These are phyloP conservation scores for Penicillium roqueforti DNA, from an alignment of 495 filamentous ascomycete genomes.

Conservation along the genomic window DNA sequence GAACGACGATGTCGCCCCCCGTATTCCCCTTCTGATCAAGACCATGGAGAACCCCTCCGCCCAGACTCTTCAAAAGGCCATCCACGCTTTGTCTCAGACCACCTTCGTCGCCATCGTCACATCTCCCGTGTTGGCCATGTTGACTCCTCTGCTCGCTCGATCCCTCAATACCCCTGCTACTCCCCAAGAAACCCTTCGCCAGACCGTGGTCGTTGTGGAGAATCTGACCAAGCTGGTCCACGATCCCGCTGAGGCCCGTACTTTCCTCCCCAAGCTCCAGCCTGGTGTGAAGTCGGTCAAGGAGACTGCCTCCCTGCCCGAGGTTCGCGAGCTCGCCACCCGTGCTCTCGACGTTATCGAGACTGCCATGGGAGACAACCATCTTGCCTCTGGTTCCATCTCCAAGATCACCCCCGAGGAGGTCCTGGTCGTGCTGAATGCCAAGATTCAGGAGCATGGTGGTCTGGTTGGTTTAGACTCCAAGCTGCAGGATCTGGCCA, in stretches of 20 bases:
- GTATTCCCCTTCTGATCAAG: slow-evolving; percentile 89
- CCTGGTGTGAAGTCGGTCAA: slow-evolving; percentile 88
- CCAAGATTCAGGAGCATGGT: slow-evolving; percentile 65
- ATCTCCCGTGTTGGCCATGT: slow-evolving; percentile 94
- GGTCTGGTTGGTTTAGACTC: slow-evolving; percentile 53
- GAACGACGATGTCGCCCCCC: slow-evolving; percentile 93
- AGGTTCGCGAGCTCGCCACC: slow-evolving; percentile 86
- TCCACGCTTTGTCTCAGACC: slow-evolving; percentile 95
- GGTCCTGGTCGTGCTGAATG: slow-evolving; percentile 68
- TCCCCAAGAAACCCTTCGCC: slow-evolving; percentile 88
- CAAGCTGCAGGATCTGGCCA: slow-evolving; percentile 62
- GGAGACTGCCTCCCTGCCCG: slow-evolving; percentile 84
- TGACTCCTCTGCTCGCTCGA: slow-evolving; percentile 92
- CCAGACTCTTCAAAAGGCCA: slow-evolving; percentile 87
- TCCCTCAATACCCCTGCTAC: slow-evolving; percentile 87
- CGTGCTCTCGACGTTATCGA: slow-evolving; percentile 82
- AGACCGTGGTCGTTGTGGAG: slow-evolving; percentile 96
- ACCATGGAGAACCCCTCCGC: slow-evolving; percentile 92
- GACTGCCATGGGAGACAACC: slow-evolving; percentile 80
- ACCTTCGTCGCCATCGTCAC: slow-evolving; percentile 97
- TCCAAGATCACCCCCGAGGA: slow-evolving; percentile 70
- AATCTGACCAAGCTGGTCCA: slow-evolving; percentile 98
- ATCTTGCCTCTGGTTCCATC: slow-evolving; percentile 54
- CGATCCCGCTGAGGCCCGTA: slow-evolving; percentile 91
- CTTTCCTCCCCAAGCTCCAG: slow-evolving; percentile 92